Evolutionary conservation across 1,139 yeast genomes (phyloP).

Genomic region (Hansenula anomala): DNA sequence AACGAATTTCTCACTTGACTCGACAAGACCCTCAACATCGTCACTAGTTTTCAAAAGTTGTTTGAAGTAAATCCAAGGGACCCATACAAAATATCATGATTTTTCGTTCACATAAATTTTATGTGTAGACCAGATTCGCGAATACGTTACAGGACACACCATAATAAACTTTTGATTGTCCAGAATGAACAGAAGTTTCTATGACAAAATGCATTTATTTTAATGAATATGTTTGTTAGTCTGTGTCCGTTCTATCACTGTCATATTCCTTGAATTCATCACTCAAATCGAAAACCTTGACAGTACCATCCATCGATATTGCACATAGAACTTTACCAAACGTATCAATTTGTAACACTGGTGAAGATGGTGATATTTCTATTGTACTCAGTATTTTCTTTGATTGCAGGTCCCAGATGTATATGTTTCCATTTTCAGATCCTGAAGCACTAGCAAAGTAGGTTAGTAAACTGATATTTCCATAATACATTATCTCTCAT

Average conservation of each 20-base stretch:
- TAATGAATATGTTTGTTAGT: neutral
- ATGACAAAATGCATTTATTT: neutral
- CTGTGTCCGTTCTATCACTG: constrained; percentile 9
- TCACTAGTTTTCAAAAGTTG: too few species aligned
- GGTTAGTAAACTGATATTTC: constrained; percentile 25
- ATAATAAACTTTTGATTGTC: too few species aligned
- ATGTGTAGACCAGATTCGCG: too few species aligned
- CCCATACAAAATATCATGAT: too few species aligned
- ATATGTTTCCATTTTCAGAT: constrained; percentile 52
- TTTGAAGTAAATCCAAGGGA: too few species aligned
- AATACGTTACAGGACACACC: neutral
- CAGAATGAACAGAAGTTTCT: neutral
- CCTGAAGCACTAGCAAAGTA: constrained; percentile 54
- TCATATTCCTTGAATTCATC: constrained; percentile 7
- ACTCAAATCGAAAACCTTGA: constrained; percentile 29
- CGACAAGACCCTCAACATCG: neutral
- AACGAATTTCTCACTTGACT: too few species aligned
- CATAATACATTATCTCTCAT: neutral
- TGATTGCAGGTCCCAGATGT: constrained; percentile 74
- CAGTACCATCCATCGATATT: constrained; percentile 36
- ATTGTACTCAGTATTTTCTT: constrained; percentile 45
- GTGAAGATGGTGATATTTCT: constrained; percentile 26
- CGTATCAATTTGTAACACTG: constrained; percentile 47
- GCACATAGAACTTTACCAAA: constrained; percentile 38
- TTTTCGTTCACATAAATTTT: too few species aligned